These are phyloP conservation scores for Cordia subcordata DNA, from an alignment of 257 asterid genomes.

Conservation along the genomic window DNA sequence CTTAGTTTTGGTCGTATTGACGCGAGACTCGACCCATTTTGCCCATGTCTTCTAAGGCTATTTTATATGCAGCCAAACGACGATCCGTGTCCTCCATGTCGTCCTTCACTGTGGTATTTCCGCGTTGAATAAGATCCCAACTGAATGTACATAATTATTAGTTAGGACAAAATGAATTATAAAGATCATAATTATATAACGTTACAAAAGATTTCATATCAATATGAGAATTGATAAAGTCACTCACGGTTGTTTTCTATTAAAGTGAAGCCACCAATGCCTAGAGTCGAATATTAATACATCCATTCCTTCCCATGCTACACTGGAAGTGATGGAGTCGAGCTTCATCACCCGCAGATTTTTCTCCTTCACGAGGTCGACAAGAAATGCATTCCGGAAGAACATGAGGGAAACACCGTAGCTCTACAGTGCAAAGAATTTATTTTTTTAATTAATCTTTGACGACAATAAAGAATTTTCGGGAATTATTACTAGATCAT, in stretches of 20 bases:
- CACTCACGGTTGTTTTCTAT: slow-evolving; percentile 55
- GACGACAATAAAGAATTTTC: too few species aligned
- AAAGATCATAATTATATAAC: too few species aligned
- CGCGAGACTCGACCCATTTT: slow-evolving; percentile 42
- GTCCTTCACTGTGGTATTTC: slow-evolving; percentile 29
- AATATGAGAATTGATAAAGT: neutral
- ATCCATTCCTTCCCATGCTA: slow-evolving; percentile 30
- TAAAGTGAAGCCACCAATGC: slow-evolving; percentile 64
- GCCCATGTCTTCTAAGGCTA: slow-evolving; percentile 53
- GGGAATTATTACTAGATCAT: too few species aligned
- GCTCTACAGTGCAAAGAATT: too few species aligned
- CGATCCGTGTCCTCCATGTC: slow-evolving; percentile 28
- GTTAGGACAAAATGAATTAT: too few species aligned
- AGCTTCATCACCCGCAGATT: slow-evolving; percentile 29
- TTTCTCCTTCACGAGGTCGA: slow-evolving; percentile 21
- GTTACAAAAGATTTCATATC: too few species aligned
- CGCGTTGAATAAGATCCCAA: slow-evolving; percentile 46
- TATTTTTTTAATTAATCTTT: too few species aligned
- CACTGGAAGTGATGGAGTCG: slow-evolving; percentile 22
- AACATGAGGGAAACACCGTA: slow-evolving; percentile 26
- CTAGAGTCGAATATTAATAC: slow-evolving; percentile 41
- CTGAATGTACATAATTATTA: neutral
- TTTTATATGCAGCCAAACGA: slow-evolving; percentile 37
- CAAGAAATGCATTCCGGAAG: slow-evolving; percentile 31
- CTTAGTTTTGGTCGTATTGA: slow-evolving; percentile 28